These are phyloP conservation scores for Gilbertella persicaria DNA, from an alignment of 371 early-diverging fungal species.

Conservation along the genomic window DNA sequence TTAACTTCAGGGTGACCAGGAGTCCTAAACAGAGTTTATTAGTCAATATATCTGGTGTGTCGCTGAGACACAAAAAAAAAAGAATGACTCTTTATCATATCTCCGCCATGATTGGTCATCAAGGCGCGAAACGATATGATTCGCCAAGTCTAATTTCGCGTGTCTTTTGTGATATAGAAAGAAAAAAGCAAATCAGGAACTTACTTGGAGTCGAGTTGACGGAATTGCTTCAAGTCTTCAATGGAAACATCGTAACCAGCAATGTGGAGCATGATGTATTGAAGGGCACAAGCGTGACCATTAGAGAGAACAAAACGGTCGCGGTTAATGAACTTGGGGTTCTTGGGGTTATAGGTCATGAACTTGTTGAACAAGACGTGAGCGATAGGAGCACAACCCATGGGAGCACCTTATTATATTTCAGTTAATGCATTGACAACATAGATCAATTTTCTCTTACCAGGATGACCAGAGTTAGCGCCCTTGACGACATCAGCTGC, in stretches of 20 bases:
- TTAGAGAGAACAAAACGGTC: conserved; percentile 99
- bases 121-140: neutral
- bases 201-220: conserved; percentile 84
- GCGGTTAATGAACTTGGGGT: conserved; percentile 89
- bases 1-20: conserved; percentile 96
- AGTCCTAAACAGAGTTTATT: conserved; percentile 53
- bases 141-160: no score
- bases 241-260: conserved; percentile 85
- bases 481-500: conserved; percentile 95
- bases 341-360: conserved; percentile 83
- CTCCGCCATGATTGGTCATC: conserved; percentile 3
- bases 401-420: conserved; percentile 80
- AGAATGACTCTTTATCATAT: conserved; percentile 8
- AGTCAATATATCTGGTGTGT: neutral
- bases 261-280: conserved; percentile 92
- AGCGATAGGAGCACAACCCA: conserved; percentile 98
- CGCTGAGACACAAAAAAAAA: neutral
- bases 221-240: conserved; percentile 92
- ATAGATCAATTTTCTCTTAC: conserved; percentile 31
- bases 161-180: no score
- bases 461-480: conserved; percentile 99
- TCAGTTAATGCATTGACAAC: neutral
- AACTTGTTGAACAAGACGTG: conserved; percentile 89
- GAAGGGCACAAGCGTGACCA: conserved; percentile 96
- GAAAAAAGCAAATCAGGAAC: no score